Evolutionary conservation across 805 yeast genomes (phyloP), one percentile per base, ranked within the genome.

Genomic region (Torulaspora franciscae): DNA sequence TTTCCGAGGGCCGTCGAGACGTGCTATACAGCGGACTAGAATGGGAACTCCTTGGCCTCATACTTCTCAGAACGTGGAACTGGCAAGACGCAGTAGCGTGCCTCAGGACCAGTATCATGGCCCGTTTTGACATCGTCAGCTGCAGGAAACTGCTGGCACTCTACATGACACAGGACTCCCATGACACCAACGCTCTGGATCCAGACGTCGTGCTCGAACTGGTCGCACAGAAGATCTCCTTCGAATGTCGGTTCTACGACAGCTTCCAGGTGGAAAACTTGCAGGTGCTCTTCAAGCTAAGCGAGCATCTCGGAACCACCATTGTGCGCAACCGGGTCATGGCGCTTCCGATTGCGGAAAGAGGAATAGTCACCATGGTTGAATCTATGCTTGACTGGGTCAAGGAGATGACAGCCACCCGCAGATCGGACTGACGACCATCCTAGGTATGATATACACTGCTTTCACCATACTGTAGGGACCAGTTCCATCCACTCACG

Each of bases 21-120:
- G 61, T 70, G 10, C 71, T 69, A 44, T 81, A 80, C 52, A 76
- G 81, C 56, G 83, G 85, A 0, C 59, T 83, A 22, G 88, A 85
- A 58, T 85, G 91, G 91, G 85, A 81, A 55, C 64, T 83, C 50
- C 69, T 83, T 37, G 91, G 90, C 0, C 65, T 77, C 6, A 72
- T 82, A 15, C 67, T 75, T 26, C 62, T 67, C 39, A 68, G 77
- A 50, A 71, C 76, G 1, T 73, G 72, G 53, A 71, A 74, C 49
- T 76, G 61, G 57, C 69, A 68, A 37, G 73, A 74, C 37, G 74
- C 75, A 1, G 59, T 76, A 28, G 70, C 81, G 13, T 80, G 85
- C 3, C 66, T 78, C 51, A 66, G 76, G 45, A 77, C 81, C 0
- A 69, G 83, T 4, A 53, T 75, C 6, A 72, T 70, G 50, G 80